A percentile compares a stretch with the other conserved stretches of the same genome.
Evolutionary conservation across 2,329 filamentous ascomycete species (phyloP).

Genomic region (Monilinia fructigena): DNA sequence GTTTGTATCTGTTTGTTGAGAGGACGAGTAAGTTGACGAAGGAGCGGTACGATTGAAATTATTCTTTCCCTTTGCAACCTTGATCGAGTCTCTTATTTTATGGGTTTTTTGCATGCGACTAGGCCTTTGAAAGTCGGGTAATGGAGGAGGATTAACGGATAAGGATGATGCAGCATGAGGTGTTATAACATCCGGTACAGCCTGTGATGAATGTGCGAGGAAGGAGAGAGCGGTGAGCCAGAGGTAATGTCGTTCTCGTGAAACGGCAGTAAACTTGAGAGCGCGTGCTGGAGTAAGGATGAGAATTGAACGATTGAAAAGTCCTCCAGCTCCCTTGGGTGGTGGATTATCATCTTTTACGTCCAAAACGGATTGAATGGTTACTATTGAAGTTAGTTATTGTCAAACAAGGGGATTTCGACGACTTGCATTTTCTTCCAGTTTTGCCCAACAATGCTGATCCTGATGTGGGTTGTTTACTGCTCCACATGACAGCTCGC

Average conservation of each 20-base stretch:
- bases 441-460: conserved; percentile 89
- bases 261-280: conserved; percentile 87
- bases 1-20: conserved; percentile 24
- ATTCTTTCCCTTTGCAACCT: conserved; percentile 72
- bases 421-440: conserved; percentile 82
- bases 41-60: conserved; percentile 42
- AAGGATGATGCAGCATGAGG: conserved; percentile 54
- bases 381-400: conserved; percentile 57
- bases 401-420: conserved; percentile 23
- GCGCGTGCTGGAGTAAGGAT: conserved; percentile 92
- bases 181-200: conserved; percentile 69
- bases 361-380: conserved; percentile 93
- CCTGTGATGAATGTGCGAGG: conserved; percentile 83
- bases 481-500: conserved; percentile 94
- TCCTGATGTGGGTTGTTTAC: conserved; percentile 88
- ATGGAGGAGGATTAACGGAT: conserved; percentile 34
- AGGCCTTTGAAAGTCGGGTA: conserved; percentile 49
- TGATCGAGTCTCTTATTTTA: conserved; percentile 83
- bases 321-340: conserved; percentile 63
- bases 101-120: conserved; percentile 39
- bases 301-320: conserved; percentile 91
- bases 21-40: conserved; percentile 41
- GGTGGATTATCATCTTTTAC: conserved; percentile 90
- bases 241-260: conserved; percentile 82
- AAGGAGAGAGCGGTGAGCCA: conserved; percentile 96